Evolutionary conservation across 2,329 filamentous ascomycete species (phyloP).

Genomic region (Xylariaceae sp.): DNA sequence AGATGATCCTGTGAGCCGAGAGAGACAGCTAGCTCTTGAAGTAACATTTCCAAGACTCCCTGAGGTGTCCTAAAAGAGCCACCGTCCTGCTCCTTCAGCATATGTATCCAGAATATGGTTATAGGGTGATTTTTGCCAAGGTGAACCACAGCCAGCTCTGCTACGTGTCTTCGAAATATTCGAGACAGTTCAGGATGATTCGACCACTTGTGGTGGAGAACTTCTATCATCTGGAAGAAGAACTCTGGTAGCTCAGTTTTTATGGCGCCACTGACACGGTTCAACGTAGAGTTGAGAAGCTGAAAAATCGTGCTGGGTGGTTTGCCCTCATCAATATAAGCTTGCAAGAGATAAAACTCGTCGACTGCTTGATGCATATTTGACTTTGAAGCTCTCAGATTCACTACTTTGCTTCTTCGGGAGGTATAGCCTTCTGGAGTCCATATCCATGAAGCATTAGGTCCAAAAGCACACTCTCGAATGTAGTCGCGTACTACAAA

Average conservation of each 20-base stretch:
- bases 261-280: slow-evolving; percentile 27
- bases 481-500: slow-evolving; percentile 28
- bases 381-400: slow-evolving; percentile 17
- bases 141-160: slow-evolving; percentile 28
- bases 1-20: slow-evolving; percentile 29
- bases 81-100: slow-evolving; percentile 14
- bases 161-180: slow-evolving; percentile 32
- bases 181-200: slow-evolving; percentile 24
- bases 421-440: slow-evolving; percentile 21
- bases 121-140: slow-evolving; percentile 31
- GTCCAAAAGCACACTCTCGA: slow-evolving; percentile 23
- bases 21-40: slow-evolving; percentile 24
- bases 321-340: slow-evolving; percentile 23
- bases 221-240: slow-evolving; percentile 31
- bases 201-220: slow-evolving; percentile 32
- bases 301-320: slow-evolving; percentile 27
- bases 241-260: slow-evolving; percentile 30
- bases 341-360: slow-evolving; percentile 30
- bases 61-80: slow-evolving; percentile 13
- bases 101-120: slow-evolving; percentile 29
- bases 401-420: slow-evolving; percentile 7
- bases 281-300: slow-evolving; percentile 29
- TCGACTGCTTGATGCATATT: slow-evolving; percentile 30
- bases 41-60: slow-evolving; percentile 27
- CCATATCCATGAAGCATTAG: slow-evolving; percentile 26